These are phyloP conservation scores for Colletotrichum sansevieriae DNA, from an alignment of 2,329 filamentous ascomycete genomes.

Conservation along the genomic window DNA sequence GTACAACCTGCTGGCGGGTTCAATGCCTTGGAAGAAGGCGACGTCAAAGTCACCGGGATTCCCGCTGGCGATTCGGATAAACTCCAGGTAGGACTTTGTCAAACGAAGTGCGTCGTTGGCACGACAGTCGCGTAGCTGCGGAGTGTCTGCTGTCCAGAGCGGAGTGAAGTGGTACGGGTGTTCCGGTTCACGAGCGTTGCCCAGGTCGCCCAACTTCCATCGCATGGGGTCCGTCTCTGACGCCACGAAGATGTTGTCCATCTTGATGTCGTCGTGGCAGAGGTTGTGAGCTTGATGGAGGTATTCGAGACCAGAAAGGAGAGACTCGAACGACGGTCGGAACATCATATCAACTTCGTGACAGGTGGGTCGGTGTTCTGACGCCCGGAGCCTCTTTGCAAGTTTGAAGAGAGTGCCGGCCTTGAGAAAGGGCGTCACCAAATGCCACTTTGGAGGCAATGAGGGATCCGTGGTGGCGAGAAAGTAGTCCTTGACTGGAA, in stretches of 20 bases:
- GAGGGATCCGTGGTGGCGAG: conserved; percentile 41
- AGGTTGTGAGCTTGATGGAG: conserved; percentile 46
- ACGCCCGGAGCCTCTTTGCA: conserved; percentile 43
- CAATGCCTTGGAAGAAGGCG: conserved; percentile 44
- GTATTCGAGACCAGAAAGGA: conserved; percentile 46
- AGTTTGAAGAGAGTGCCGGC: conserved; percentile 47
- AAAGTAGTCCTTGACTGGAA: conserved; percentile 50
- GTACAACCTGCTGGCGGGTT: conserved; percentile 47
- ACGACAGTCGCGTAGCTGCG: conserved; percentile 49
- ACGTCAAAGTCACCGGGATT: conserved; percentile 45
- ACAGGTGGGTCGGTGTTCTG: conserved; percentile 37
- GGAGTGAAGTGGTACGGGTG: conserved; percentile 50
- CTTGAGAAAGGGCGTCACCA: conserved; percentile 47
- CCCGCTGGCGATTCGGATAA: conserved; percentile 45
- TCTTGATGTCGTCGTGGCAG: conserved; percentile 52
- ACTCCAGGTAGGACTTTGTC: conserved; percentile 48
- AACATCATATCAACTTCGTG: conserved; percentile 49
- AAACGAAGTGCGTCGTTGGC: conserved; percentile 50
- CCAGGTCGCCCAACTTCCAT: conserved; percentile 51
- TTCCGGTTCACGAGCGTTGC: conserved; percentile 48
- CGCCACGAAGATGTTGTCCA: conserved; percentile 49
- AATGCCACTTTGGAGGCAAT: conserved; percentile 45
- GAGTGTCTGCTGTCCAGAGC: conserved; percentile 48
- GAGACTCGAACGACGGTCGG: conserved; percentile 47
- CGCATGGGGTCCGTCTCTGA: conserved; percentile 39